Conservation (phyloP, 1,139 yeast genomes). For the Zygosaccharomyces sapae region DNA sequence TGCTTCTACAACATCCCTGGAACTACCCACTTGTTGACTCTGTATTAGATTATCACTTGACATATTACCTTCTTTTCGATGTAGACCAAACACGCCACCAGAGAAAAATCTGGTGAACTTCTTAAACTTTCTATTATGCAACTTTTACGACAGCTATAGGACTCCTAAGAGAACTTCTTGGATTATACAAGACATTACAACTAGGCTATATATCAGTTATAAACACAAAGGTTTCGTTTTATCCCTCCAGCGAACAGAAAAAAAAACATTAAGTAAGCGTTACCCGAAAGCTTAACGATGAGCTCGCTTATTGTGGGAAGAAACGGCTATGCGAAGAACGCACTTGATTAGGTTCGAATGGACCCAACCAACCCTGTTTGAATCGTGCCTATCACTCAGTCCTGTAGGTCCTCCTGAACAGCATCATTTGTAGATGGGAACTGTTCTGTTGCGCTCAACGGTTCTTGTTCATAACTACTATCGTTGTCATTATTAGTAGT, state of each 20-base stretch:
- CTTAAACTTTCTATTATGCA: neutral
- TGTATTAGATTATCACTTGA: constrained; percentile 8
- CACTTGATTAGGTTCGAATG: too few relatives aligned
- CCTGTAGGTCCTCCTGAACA: neutral
- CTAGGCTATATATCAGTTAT: neutral
- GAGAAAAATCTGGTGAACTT: neutral
- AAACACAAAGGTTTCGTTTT: constrained; percentile 1
- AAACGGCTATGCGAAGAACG: neutral
- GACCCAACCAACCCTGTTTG: neutral
- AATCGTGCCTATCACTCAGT: neutral
- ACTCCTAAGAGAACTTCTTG: neutral
- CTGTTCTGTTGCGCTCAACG: neutral
- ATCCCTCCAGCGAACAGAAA: neutral
- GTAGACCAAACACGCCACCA: neutral
- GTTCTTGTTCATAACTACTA: neutral
- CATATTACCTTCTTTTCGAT: constrained; percentile 3
- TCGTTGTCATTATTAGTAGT: neutral
- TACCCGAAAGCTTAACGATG: neutral
- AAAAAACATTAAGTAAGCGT: neutral
- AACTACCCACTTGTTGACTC: constrained; percentile 14
- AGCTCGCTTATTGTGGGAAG: neutral
- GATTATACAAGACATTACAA: neutral
- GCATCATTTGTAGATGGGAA: neutral
- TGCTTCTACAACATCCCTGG: constrained; percentile 9
- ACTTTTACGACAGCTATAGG: neutral